These are phyloP conservation scores for Dacryopinax primogenitus DNA, from an alignment of 768 basidiomycete genomes.

Conservation along the genomic window DNA sequence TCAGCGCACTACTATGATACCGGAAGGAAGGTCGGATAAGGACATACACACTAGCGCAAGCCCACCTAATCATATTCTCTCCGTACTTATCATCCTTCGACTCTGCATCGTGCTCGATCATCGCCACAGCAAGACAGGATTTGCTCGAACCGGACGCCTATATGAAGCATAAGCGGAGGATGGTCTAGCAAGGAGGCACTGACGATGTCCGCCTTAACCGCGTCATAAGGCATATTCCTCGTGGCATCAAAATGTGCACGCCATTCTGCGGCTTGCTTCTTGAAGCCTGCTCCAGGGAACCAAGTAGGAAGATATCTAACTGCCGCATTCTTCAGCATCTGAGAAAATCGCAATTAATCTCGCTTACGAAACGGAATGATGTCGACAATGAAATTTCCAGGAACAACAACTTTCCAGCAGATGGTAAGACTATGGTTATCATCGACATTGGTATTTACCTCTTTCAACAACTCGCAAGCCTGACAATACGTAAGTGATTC, in stretches of 20 bases:
- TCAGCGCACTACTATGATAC: neutral
- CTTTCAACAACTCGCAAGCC: neutral
- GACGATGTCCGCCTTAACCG: slow-evolving; percentile 31
- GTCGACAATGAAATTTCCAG: slow-evolving; percentile 23
- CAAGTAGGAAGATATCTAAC: slow-evolving; percentile 29
- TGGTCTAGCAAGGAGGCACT: neutral
- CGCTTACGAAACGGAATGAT: slow-evolving; percentile 23
- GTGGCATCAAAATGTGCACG: slow-evolving; percentile 22
- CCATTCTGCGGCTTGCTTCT: slow-evolving; percentile 24
- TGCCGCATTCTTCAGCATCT: neutral
- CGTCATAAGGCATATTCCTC: slow-evolving; percentile 43
- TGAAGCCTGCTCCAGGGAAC: slow-evolving; percentile 30
- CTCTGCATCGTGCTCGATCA: neutral
- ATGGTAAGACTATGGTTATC: neutral
- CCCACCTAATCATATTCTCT: neutral
- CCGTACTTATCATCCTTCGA: neutral
- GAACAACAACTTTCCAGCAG: slow-evolving; percentile 4
- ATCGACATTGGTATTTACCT: neutral
- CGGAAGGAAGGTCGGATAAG: neutral
- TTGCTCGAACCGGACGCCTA: neutral
- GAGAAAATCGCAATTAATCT: slow-evolving; percentile 9
- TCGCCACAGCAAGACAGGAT: neutral
- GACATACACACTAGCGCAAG: neutral
- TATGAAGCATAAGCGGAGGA: neutral
- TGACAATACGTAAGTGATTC: no score